A percentile compares a stretch with the other conserved stretches of the same genome.
phyloP scores from a whole-genome alignment of 2,329 filamentous ascomycete species.

The Pseudofabraea citricarpa region DNA sequence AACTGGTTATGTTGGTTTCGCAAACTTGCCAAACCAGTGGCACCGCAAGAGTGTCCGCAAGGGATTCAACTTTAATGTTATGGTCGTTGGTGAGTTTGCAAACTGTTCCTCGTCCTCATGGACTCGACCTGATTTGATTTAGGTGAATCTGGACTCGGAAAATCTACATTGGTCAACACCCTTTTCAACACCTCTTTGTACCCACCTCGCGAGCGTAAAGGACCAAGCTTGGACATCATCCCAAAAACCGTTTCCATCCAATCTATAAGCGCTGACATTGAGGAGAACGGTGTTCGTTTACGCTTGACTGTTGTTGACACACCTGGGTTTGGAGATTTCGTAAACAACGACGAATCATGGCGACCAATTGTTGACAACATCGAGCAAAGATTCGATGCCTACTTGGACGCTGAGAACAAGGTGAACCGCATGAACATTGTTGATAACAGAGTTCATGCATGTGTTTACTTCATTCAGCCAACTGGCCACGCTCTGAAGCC shows the following conservation, averaged over 20 bases:
- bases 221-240: slow-evolving; percentile 94
- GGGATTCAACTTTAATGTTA: slow-evolving; percentile 99
- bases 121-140: slow-evolving; percentile 14
- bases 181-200: slow-evolving; percentile 99
- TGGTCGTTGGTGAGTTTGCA: slow-evolving; percentile 91
- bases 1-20: slow-evolving; percentile 97
- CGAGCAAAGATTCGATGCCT: slow-evolving; percentile 97
- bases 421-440: slow-evolving; percentile 99
- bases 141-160: slow-evolving; percentile 99
- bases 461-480: slow-evolving; percentile 99
- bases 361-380: slow-evolving; percentile 99
- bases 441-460: slow-evolving; percentile 97
- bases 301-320: slow-evolving; percentile 96
- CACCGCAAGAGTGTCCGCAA: slow-evolving; percentile 99
- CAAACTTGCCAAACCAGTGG: slow-evolving; percentile 99
- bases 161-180: slow-evolving; percentile 98
- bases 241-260: slow-evolving; percentile 97
- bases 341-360: slow-evolving; percentile 99
- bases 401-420: slow-evolving; percentile 99
- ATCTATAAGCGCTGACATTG: slow-evolving; percentile 93
- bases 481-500: slow-evolving; percentile 98
- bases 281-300: slow-evolving; percentile 96
- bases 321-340: slow-evolving; percentile 96
- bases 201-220: slow-evolving; percentile 97
- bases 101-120: background rate